Conservation (phyloP, 495 filamentous ascomycete genomes). For the Neurospora terricola region DNA sequence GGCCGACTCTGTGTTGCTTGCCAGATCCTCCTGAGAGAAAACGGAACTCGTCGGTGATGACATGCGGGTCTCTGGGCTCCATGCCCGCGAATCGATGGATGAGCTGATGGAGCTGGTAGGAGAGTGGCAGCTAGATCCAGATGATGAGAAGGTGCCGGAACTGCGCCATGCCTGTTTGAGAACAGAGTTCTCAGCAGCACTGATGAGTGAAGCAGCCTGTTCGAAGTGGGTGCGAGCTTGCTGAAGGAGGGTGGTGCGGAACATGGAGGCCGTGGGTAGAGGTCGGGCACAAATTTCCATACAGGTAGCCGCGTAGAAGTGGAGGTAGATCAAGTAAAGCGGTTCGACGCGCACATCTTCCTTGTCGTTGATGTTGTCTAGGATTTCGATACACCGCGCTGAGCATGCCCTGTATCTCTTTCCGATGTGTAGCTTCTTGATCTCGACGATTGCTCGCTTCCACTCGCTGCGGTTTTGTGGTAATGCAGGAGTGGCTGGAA, state of each 20-base stretch:
- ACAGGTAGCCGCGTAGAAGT: slow-evolving; percentile 44
- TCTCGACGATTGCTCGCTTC: slow-evolving; percentile 32
- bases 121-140: slow-evolving; percentile 34
- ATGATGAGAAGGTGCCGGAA: slow-evolving; percentile 23
- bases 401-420: slow-evolving; percentile 38
- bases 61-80: slow-evolving; percentile 27
- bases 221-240: slow-evolving; percentile 39
- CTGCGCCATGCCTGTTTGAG: slow-evolving; percentile 19
- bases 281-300: slow-evolving; percentile 42
- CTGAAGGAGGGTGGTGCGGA: slow-evolving; percentile 35
- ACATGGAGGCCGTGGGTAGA: slow-evolving; percentile 26
- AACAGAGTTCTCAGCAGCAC: slow-evolving; percentile 26
- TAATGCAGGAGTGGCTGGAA: slow-evolving; percentile 8
- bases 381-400: slow-evolving; percentile 34
- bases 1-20: slow-evolving; percentile 13
- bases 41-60: slow-evolving; percentile 36
- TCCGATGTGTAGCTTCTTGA: slow-evolving; percentile 36
- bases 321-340: slow-evolving; percentile 41
- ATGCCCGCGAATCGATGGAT: slow-evolving; percentile 34
- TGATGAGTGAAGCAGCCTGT: slow-evolving; percentile 32
- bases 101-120: slow-evolving; percentile 36
- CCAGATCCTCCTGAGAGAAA: slow-evolving; percentile 28
- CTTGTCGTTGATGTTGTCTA: slow-evolving; percentile 32
- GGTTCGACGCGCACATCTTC: slow-evolving; percentile 29
- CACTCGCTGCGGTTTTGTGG: slow-evolving; percentile 29